Evolutionary conservation across 2,329 filamentous ascomycete genomes (phyloP).

Genomic region (Colletotrichum falcatum): DNA sequence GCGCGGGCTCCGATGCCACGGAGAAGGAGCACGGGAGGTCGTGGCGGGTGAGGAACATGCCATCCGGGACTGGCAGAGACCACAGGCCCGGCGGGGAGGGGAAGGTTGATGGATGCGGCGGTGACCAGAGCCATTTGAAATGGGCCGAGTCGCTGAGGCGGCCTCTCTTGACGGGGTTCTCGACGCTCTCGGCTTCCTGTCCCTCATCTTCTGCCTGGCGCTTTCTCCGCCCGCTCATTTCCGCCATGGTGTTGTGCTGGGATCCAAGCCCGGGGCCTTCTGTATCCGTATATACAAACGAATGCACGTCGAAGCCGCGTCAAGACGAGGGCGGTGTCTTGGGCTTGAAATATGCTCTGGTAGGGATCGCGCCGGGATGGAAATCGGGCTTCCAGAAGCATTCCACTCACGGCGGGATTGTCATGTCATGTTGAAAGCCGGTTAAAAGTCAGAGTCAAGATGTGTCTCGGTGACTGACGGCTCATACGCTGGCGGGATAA

Average conservation of each 20-base stretch:
- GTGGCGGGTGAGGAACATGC: slow-evolving; percentile 17
- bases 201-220: slow-evolving; percentile 22
- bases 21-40: slow-evolving; percentile 28
- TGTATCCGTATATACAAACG: no score
- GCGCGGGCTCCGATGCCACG: slow-evolving; percentile 9
- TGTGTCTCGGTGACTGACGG: slow-evolving; percentile 18
- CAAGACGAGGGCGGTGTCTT: no score
- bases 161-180: slow-evolving; percentile 16
- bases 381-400: not conserved
- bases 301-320: not conserved
- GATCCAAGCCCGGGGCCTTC: not conserved
- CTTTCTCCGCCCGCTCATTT: slow-evolving; percentile 28
- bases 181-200: slow-evolving; percentile 1
- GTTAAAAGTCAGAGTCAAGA: slow-evolving; percentile 5
- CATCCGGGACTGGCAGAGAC: slow-evolving; percentile 16
- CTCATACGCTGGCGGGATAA: slow-evolving; percentile 33
- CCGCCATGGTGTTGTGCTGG: slow-evolving; percentile 26
- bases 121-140: slow-evolving; percentile 35
- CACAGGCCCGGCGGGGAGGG: slow-evolving; percentile 18
- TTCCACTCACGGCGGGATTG: not conserved
- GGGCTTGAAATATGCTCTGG: no score
- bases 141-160: not conserved
- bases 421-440: not conserved
- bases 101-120: not conserved
- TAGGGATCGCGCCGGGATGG: not conserved